phyloP scores from a whole-genome alignment of 768 basidiomycete genomes.

The Russula emetica region DNA sequence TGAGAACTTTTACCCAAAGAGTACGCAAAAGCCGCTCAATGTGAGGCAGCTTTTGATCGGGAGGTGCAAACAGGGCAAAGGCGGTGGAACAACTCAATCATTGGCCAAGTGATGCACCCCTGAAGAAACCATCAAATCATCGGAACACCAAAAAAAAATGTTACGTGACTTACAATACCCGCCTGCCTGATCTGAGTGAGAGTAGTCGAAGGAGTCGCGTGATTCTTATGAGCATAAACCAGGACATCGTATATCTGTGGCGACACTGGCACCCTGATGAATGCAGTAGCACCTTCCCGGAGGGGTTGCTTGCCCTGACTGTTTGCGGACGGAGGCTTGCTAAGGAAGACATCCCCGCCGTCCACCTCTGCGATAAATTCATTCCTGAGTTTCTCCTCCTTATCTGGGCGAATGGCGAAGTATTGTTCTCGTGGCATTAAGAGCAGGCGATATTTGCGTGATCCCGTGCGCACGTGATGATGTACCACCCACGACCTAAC shows the following conservation, averaged over 20 bases:
- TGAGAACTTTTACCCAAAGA: slow-evolving; percentile 15
- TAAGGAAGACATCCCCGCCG: slow-evolving; percentile 34
- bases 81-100: slow-evolving; percentile 62
- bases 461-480: slow-evolving; percentile 60
- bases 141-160: neutral
- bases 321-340: slow-evolving; percentile 19
- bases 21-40: slow-evolving; percentile 28
- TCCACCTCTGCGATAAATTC: slow-evolving; percentile 45
- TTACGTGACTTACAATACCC: slow-evolving; percentile 49
- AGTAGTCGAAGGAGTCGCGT: slow-evolving; percentile 51
- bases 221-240: slow-evolving; percentile 60
- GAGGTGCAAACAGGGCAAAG: slow-evolving; percentile 54
- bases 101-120: slow-evolving; percentile 69
- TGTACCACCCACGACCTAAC: slow-evolving; percentile 50
- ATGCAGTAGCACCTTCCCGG: slow-evolving; percentile 40
- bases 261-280: slow-evolving; percentile 61
- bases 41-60: slow-evolving; percentile 36
- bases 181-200: slow-evolving; percentile 52
- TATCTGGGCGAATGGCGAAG: slow-evolving; percentile 47
- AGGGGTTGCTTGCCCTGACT: slow-evolving; percentile 28
- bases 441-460: slow-evolving; percentile 53
- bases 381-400: slow-evolving; percentile 47
- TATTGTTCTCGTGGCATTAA: slow-evolving; percentile 57
- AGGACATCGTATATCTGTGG: slow-evolving; percentile 66
- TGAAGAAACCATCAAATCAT: slow-evolving; percentile 30